Conservation (phyloP, 345 rosid species). For the Boechera retrofracta region DNA sequence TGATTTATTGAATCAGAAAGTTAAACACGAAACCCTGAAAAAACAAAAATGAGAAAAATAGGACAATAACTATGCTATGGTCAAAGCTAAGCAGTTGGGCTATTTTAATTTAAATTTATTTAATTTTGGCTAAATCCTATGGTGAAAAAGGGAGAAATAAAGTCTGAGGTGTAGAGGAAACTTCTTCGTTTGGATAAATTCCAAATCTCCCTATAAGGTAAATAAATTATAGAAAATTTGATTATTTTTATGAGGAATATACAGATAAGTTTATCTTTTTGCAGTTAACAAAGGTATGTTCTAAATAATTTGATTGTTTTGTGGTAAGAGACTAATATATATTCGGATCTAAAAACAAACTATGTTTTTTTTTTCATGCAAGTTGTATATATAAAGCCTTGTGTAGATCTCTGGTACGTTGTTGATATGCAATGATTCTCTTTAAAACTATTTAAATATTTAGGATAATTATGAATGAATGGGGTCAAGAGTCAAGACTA, state of each 20-base stretch:
- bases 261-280: neutral
- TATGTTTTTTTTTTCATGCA: slow-evolving; percentile 20
- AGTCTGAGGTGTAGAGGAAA: slow-evolving; percentile 25
- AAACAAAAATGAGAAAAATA: slow-evolving; percentile 12
- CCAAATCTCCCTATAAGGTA: slow-evolving; percentile 31
- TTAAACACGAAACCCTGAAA: slow-evolving; percentile 30
- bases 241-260: neutral
- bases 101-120: neutral
- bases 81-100: slow-evolving; percentile 74
- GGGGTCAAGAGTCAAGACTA: slow-evolving; percentile 37
- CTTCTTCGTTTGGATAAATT: slow-evolving; percentile 41
- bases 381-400: slow-evolving; percentile 25
- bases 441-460: neutral
- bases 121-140: slow-evolving; percentile 8
- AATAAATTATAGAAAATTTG: neutral
- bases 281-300: neutral
- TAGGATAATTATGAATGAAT: slow-evolving; percentile 22
- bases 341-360: neutral
- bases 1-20: slow-evolving; percentile 36
- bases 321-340: neutral
- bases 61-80: slow-evolving; percentile 49
- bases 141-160: slow-evolving; percentile 27
- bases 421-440: slow-evolving; percentile 31
- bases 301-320: neutral
- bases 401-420: slow-evolving; percentile 33